Percentiles rank a stretch among this genome's conserved stretches.
Conservation (phyloP, 2,329 filamentous ascomycete species). For the Colletotrichum falcatum region DNA sequence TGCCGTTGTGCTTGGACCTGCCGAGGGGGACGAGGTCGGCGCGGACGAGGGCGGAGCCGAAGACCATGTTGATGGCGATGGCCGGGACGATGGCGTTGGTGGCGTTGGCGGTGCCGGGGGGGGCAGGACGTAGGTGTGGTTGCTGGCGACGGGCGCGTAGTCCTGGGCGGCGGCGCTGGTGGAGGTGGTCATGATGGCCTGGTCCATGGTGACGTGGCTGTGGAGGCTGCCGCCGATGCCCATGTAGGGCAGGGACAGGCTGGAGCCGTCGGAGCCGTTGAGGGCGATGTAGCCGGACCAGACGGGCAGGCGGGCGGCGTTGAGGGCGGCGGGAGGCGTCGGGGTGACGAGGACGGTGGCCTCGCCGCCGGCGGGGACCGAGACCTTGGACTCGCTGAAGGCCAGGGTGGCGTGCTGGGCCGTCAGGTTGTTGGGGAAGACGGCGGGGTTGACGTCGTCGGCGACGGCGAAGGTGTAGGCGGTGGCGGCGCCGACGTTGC, state of each 20-base stretch:
- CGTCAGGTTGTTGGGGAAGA: constrained; percentile 60
- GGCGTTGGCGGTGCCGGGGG: constrained; percentile 51
- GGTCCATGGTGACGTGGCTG: constrained; percentile 52
- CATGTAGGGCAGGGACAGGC: constrained; percentile 56
- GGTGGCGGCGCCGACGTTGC: constrained; percentile 62
- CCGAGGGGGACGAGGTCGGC: constrained; percentile 58
- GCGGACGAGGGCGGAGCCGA: constrained; percentile 59
- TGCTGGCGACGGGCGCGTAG: constrained; percentile 45
- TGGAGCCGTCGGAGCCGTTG: constrained; percentile 54
- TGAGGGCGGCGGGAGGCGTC: constrained; percentile 52
- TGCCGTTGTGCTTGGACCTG: constrained; percentile 46
- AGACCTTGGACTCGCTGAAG: constrained; percentile 58
- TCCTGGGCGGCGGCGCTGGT: constrained; percentile 46
- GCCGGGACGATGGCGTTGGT: constrained; percentile 52
- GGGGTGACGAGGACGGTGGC: constrained; percentile 60
- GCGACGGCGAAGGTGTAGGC: constrained; percentile 62
- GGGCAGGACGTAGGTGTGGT: constrained; percentile 57
- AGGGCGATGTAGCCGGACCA: constrained; percentile 58
- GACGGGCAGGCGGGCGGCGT: constrained; percentile 53
- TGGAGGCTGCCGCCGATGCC: constrained; percentile 54
- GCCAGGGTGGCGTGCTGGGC: constrained; percentile 56
- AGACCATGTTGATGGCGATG: constrained; percentile 55
- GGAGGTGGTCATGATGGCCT: constrained; percentile 51
- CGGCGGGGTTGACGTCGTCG: constrained; percentile 50
- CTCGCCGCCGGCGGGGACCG: constrained; percentile 56